Percentiles rank a stretch among this genome's conserved stretches.
phyloP scores from a whole-genome alignment of 106 monocot genomes.

The Dendrobium officinale region DNA sequence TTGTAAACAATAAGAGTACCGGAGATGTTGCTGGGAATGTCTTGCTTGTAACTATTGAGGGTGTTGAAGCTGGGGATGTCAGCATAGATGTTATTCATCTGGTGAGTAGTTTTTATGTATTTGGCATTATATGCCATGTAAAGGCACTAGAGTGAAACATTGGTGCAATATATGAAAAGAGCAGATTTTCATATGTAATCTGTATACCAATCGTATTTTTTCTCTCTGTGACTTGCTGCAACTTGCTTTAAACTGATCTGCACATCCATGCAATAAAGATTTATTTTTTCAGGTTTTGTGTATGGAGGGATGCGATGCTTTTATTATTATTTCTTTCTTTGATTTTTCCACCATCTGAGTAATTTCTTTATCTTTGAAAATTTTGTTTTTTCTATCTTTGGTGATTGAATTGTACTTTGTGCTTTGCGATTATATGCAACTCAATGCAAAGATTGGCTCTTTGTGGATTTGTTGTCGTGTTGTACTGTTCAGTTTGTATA shows the following conservation, averaged over 20 bases:
- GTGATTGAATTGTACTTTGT: background rate
- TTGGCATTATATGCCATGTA: background rate
- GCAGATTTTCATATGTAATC: background rate
- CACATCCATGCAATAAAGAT: background rate
- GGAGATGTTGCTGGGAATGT: slow-evolving; percentile 72
- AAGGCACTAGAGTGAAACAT: background rate
- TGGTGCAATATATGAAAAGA: background rate
- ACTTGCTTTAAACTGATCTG: background rate
- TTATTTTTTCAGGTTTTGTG: background rate
- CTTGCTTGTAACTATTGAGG: slow-evolving; percentile 71
- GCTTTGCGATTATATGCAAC: background rate
- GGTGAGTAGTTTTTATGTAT: slow-evolving; percentile 15
- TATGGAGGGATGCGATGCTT: background rate
- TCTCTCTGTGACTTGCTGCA: background rate
- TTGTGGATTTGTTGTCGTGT: background rate
- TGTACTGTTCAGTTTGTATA: background rate
- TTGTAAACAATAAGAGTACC: slow-evolving; percentile 63
- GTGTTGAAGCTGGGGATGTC: slow-evolving; percentile 74
- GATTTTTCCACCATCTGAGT: background rate
- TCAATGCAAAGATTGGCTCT: background rate
- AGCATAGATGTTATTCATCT: slow-evolving; percentile 82
- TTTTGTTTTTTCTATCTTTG: background rate
- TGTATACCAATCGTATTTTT: background rate
- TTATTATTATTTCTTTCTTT: background rate
- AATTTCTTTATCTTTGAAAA: background rate